Percentiles rank a stretch among this genome's conserved stretches.
phyloP scores from a whole-genome alignment of 129 eudicot genomes.

The Centella asiatica region DNA sequence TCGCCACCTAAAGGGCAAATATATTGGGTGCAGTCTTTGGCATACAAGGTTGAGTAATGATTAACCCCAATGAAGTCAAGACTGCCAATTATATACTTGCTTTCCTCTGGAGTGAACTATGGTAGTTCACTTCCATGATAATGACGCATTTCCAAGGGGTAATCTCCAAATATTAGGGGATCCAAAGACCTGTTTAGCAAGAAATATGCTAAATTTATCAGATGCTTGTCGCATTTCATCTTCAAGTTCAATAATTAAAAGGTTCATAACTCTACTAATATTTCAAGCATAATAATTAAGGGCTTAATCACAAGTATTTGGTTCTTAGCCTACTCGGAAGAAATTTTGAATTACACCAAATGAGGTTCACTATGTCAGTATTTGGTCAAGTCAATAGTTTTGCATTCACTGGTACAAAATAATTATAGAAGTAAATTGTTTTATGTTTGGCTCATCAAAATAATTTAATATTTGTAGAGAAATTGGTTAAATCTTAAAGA shows the following conservation, averaged over 20 bases:
- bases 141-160: conserved; percentile 68
- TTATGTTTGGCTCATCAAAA: too few species aligned
- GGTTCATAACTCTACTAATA: background rate
- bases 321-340: too few species aligned
- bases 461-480: too few species aligned
- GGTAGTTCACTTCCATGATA: conserved; percentile 58
- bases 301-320: too few species aligned
- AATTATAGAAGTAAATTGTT: too few species aligned
- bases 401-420: too few species aligned
- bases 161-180: conserved; percentile 77
- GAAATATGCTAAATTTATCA: background rate
- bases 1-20: conserved; percentile 35
- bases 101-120: conserved; percentile 51
- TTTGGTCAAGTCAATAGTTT: background rate
- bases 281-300: background rate
- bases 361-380: background rate
- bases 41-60: conserved; percentile 60
- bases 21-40: conserved; percentile 62
- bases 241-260: background rate
- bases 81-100: conserved; percentile 33
- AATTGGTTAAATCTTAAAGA: too few species aligned
- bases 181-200: conserved; percentile 49
- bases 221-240: background rate
- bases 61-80: conserved; percentile 76
- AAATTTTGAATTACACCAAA: too few species aligned